Evolutionary conservation across 352 stramenopile genomes (phyloP), one percentile per base, ranked within the genome.

Genomic region (Phytophthora idaei): DNA sequence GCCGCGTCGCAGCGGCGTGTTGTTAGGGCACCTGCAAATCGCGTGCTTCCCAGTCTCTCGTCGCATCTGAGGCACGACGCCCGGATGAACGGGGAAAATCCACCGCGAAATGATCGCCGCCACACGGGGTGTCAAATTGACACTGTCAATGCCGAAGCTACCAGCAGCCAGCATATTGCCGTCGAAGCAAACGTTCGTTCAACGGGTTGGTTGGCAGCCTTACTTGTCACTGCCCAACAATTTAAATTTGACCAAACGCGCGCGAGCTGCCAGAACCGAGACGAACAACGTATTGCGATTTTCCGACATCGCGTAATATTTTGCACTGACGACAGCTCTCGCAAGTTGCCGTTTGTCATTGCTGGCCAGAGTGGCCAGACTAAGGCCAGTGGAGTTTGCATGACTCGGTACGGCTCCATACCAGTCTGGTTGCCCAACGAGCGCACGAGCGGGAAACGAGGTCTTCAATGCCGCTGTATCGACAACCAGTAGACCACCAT

Each of bases 61-160:
- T 36, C 31, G 31, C 51, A 32, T 57, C 51, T 61, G 54, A 42
- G 21, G 17, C 50, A 44, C 32, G 32, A 21, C 32, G 45, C 57
- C 34, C 5, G 8, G 57, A 56, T 27, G 45, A 47, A 63, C 29
- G 59, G 50, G 47, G 52, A 49, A 66, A 66, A 66, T 59, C 58
- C 58, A 59, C 37, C 15, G 27, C 32, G 25, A 57, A 54, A 57
- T n/a, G 31, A 21, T 27, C 32, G 21, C 17, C 15, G 25, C 28
- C 11, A 11, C 14, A 15, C n/a, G 5, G 11, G 2, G 31, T 9
- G 34, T 12, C 17, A 21, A 21, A 21, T 21, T 21, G 17, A 21
- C 17, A 21, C 17, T 8, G 29, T 34, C 29, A 21, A 14, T 7
- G 15, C 28, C 49, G 53, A 56, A 15, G 32, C 45, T 54, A 29